These are phyloP conservation scores for Candida palmyrensis DNA, from an alignment of 805 yeast species.

Conservation along the genomic window DNA sequence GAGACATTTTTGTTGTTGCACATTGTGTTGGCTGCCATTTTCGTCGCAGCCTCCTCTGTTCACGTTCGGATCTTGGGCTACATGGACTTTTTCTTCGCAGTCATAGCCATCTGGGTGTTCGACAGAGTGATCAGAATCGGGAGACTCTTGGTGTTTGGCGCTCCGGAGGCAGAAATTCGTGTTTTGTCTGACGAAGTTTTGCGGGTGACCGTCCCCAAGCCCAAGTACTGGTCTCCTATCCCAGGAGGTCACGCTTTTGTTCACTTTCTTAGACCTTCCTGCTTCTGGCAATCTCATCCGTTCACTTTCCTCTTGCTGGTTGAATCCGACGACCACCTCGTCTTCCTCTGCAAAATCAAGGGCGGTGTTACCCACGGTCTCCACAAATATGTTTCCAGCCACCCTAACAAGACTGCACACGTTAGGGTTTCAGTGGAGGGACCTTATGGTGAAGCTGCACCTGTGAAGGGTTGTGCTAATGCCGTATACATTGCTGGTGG, in stretches of 20 bases:
- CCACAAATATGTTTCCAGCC: slow-evolving; percentile 16
- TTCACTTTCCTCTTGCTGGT: slow-evolving; percentile 14
- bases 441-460: slow-evolving; percentile 49
- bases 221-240: slow-evolving; percentile 28
- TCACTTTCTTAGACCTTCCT: slow-evolving; percentile 23
- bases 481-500: slow-evolving; percentile 59
- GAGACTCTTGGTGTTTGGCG: slow-evolving; percentile 31
- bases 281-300: slow-evolving; percentile 35
- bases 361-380: slow-evolving; percentile 18
- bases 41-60: slow-evolving; percentile 34
- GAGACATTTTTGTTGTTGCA: slow-evolving; percentile 20
- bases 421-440: slow-evolving; percentile 52
- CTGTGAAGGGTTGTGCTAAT: slow-evolving; percentile 42
- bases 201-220: slow-evolving; percentile 37
- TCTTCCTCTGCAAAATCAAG: slow-evolving; percentile 4
- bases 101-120: slow-evolving; percentile 23
- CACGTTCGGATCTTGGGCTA: slow-evolving; percentile 23
- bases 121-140: slow-evolving; percentile 29
- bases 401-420: slow-evolving; percentile 13
- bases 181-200: slow-evolving; percentile 39
- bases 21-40: slow-evolving; percentile 19
- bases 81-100: slow-evolving; percentile 15
- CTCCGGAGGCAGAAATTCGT: slow-evolving; percentile 29
- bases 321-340: neutral
- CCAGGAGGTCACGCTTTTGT: slow-evolving; percentile 25